Percentiles rank a stretch among this genome's conserved stretches.
Conservation (phyloP, 2,329 filamentous ascomycete species). For the Cercospora sp. region DNA sequence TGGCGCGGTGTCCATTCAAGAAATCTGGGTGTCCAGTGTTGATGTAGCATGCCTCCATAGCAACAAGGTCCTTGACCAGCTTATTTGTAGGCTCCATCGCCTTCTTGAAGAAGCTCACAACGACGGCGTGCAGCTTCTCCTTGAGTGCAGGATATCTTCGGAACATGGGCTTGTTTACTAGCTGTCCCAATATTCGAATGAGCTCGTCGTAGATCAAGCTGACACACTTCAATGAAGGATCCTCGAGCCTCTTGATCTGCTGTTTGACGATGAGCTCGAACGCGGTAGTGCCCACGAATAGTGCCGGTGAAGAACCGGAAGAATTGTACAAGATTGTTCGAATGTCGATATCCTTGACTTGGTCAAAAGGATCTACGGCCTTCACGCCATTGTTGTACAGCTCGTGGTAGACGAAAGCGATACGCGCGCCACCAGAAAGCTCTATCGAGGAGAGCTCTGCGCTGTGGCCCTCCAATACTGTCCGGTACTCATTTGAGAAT, state of each 20-base stretch:
- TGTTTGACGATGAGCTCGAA: constrained; percentile 99
- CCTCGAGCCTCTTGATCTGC: constrained; percentile 94
- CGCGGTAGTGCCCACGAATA: constrained; percentile 97
- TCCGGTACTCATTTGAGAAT: constrained; percentile 96
- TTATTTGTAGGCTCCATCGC: constrained; percentile 98
- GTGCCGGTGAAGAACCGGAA: constrained; percentile 92
- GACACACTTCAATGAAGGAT: constrained; percentile 95
- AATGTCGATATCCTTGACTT: constrained; percentile 96
- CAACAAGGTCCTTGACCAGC: constrained; percentile 85
- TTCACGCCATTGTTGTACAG: constrained; percentile 97
- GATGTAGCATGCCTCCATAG: constrained; percentile 96
- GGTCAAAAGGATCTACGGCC: constrained; percentile 94
- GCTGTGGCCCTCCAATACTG: constrained; percentile 93
- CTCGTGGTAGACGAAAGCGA: constrained; percentile 99
- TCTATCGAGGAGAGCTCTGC: constrained; percentile 92
- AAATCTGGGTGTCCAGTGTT: constrained; percentile 99
- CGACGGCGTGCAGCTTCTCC: constrained; percentile 92
- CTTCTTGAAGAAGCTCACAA: constrained; percentile 96
- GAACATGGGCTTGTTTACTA: constrained; percentile 86
- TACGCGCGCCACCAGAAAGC: constrained; percentile 93
- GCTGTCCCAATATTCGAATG: constrained; percentile 88
- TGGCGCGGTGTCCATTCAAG: constrained; percentile 91
- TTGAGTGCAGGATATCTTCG: constrained; percentile 90
- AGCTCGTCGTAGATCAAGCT: constrained; percentile 96
- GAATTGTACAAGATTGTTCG: constrained; percentile 98